Evolutionary conservation across 2,329 filamentous ascomycete species (phyloP).

Genomic region (Sclerotinia glacialis): DNA sequence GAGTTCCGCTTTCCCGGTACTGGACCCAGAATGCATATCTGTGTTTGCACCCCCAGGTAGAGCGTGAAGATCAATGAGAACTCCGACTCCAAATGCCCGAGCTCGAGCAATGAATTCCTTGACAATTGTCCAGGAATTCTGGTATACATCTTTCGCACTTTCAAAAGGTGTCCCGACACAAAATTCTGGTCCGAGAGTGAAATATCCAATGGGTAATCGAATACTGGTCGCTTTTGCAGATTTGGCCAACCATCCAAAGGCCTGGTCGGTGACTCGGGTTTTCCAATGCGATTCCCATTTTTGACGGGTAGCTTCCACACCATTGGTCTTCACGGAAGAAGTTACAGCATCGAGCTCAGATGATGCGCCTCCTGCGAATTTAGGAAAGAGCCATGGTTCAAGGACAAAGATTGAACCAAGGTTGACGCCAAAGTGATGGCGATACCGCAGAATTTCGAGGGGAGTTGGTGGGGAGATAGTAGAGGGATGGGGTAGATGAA

Average conservation of each 20-base stretch:
- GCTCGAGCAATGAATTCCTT: constrained; percentile 48
- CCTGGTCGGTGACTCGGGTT: constrained; percentile 48
- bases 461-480: constrained; percentile 35
- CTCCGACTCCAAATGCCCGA: constrained; percentile 47
- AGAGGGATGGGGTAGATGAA: not conserved
- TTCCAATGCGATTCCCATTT: constrained; percentile 56
- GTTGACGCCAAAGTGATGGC: constrained; percentile 59
- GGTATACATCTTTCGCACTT: constrained; percentile 47
- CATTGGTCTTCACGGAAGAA: not conserved
- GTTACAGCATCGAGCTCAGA: constrained; percentile 41
- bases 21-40: constrained; percentile 55
- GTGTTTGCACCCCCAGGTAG: constrained; percentile 57
- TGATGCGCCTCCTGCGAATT: constrained; percentile 13
- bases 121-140: constrained; percentile 52
- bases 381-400: constrained; percentile 53
- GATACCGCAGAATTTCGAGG: constrained; percentile 50
- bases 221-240: constrained; percentile 55
- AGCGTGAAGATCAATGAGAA: constrained; percentile 58
- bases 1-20: constrained; percentile 49
- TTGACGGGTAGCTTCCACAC: constrained; percentile 38
- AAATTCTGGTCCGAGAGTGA: constrained; percentile 51
- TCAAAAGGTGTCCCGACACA: constrained; percentile 53
- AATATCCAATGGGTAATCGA: constrained; percentile 60
- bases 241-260: constrained; percentile 52
- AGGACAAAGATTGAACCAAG: constrained; percentile 59